Percentiles rank a stretch among this genome's conserved stretches.
Conservation (phyloP, 2,329 filamentous ascomycete species). For the Aspergillus neotritici region DNA sequence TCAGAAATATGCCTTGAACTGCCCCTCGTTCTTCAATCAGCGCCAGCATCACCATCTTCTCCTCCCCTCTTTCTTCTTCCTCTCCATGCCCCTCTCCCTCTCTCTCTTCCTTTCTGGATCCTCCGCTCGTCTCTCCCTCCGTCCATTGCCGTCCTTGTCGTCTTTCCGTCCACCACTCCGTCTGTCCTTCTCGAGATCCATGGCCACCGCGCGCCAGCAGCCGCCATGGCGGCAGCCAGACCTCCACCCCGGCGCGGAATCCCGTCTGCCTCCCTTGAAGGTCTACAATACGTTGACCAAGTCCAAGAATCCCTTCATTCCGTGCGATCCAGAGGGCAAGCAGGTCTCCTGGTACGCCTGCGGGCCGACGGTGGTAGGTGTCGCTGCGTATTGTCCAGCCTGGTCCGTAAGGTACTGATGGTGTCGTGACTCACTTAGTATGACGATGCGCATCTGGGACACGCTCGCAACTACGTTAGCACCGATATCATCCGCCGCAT, state of each 20-base stretch:
- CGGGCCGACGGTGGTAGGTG: conserved; percentile 63
- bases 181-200: conserved; percentile 18
- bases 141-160: conserved; percentile 10
- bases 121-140: conserved; percentile 16
- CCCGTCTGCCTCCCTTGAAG: conserved; percentile 54
- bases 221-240: conserved; percentile 42
- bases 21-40: conserved; percentile 2
- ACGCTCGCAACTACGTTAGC: conserved; percentile 84
- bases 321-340: conserved; percentile 60
- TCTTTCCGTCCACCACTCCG: conserved; percentile 5
- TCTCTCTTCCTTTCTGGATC: conserved; percentile 19
- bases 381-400: too few relatives aligned
- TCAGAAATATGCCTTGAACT: conserved; percentile 14
- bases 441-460: conserved; percentile 74
- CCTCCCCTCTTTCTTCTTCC: conserved; percentile 13
- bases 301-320: conserved; percentile 66
- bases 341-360: conserved; percentile 84
- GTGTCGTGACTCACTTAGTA: conserved; percentile 39
- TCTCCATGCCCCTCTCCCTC: conserved; percentile 12
- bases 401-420: too few relatives aligned
- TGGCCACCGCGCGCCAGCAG: conserved; percentile 36
- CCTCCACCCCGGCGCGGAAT: conserved; percentile 25
- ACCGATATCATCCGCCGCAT: conserved; percentile 84
- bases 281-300: conserved; percentile 78
- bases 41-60: neutral